Conservation (phyloP, 2,329 filamentous ascomycete species). For the Sporothrix curviconia region DNA sequence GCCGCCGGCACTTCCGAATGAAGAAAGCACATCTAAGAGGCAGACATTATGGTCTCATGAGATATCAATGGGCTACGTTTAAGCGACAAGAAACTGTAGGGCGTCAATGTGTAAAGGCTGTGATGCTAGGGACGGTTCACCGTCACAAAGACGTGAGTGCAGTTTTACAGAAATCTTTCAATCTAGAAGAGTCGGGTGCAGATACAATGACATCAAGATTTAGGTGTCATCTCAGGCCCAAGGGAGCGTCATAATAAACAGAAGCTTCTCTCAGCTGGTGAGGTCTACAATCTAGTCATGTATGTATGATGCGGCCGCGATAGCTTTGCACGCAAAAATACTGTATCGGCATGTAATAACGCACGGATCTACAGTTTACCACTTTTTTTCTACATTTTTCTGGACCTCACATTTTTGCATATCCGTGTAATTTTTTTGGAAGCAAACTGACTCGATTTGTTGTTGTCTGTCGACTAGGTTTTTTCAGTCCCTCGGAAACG, state of each 20-base stretch:
- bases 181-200: too few species aligned
- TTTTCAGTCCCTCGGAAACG: not conserved
- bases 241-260: not conserved
- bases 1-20: too few species aligned
- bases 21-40: too few species aligned
- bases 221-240: not conserved
- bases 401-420: not conserved
- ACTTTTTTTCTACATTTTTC: not conserved
- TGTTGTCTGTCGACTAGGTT: constrained; percentile 9
- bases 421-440: constrained; percentile 6
- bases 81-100: too few species aligned
- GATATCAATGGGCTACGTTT: too few species aligned
- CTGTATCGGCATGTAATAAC: not conserved
- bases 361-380: not conserved
- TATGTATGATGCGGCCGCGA: not conserved
- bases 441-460: constrained; percentile 6
- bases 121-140: too few species aligned
- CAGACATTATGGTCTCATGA: too few species aligned
- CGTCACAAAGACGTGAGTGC: too few species aligned
- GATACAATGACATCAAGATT: too few species aligned
- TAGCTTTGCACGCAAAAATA: not conserved
- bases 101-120: too few species aligned
- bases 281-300: not conserved
- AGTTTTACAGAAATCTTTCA: too few species aligned
- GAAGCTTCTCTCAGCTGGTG: not conserved